Evolutionary conservation across 805 yeast genomes (phyloP), one percentile per base, ranked within the genome.

Genomic region (Schwanniomyces vanrijiae): DNA sequence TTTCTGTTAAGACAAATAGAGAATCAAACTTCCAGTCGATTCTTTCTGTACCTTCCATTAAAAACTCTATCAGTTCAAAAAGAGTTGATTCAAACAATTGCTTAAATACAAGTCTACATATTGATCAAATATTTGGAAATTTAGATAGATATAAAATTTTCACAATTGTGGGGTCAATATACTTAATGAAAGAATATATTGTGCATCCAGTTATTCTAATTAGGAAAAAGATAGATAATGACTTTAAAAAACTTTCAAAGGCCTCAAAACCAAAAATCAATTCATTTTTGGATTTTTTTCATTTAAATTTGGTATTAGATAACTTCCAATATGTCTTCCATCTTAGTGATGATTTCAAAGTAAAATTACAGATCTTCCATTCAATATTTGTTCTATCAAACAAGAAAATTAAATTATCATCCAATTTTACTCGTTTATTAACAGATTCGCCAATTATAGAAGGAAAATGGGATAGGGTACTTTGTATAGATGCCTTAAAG

Each of bases 361-460:
- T 79, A 14, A 76, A 76, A 52, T 9, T 80, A 1, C 87, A 83
- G 51, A 22, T 70, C 0, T 61, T 71, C 6, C 62, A 58, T 20
- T 5, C 25, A 1, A 37, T 37, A 14, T 13, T 37, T 11, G 7
- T 46, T 8, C n/a, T 18, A 5, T 20, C 47, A 6, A 31, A 40
- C 8, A 19, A 49, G 7, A 37, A 45, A 5, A 31, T 49, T 5
- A 56, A 54, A 3, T 44, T 51, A 7, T 8, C 48, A 5, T 53
- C 57, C 26, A 54, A 58, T 7, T 66, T 71, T 41, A 44, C 69
- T 3, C 64, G 86, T 42, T 44, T 77, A 3, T 68, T 82, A 48
- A 78, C 78, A 1, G 81, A 78, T 43, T 81, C 86, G 0, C 84
- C 86, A 1, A 65, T 75, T 0, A 51, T 68, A 1, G 62, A 68